Evolutionary conservation across 202 grass and related monocot species (phyloP), one percentile per base, ranked within the genome.

Genomic region (Tripidium arundinaceum): DNA sequence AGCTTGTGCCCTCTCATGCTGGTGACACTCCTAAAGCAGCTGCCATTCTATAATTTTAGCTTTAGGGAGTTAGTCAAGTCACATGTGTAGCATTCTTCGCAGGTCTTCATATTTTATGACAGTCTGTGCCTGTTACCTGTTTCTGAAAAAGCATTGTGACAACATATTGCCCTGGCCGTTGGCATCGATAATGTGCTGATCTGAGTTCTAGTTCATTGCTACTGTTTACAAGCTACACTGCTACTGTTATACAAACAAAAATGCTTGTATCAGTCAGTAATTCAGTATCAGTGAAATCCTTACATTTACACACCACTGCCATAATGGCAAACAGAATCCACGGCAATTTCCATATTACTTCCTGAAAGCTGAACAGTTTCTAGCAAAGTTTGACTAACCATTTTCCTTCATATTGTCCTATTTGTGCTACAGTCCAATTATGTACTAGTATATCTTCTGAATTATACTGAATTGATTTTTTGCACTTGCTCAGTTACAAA

Each of bases 31-130:
- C 11, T 89, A 76, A 69, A 74, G 67, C 31, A 69, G 74, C 11
- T 68, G 11, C 19, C 7, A 36, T 39, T 82, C 47, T 85, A 79
- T 55, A 62, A 61, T 31, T 82, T 40, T 74, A 83, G 74, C 33
- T 62, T 42, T 62, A 59, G 21, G 36, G 58, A 60, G 22, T 46
- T 59, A 47, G 72, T 58, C 57, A 77, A 46, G 39, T 72, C 46
- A 58, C 18, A 49, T 41, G 14, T 88, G 82, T 84, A 81, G 49
- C 36, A 65, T 77, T 63, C 3, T 1, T 54, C 49, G 0, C 49
- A n/a, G 47, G 16, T 9, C 5, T 3, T 54, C 49, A 21, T 54
- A 54, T 21, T 54, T 54, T 54, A 21, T 54, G 16, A 52, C 18
- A n/a, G 47, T 24, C 21, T 57, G 8, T 58, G 22, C 55, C 2